Evolutionary conservation across 352 stramenopile species (phyloP), one percentile per base, ranked within the genome.

Genomic region (Phytophthora chlamydospora): DNA sequence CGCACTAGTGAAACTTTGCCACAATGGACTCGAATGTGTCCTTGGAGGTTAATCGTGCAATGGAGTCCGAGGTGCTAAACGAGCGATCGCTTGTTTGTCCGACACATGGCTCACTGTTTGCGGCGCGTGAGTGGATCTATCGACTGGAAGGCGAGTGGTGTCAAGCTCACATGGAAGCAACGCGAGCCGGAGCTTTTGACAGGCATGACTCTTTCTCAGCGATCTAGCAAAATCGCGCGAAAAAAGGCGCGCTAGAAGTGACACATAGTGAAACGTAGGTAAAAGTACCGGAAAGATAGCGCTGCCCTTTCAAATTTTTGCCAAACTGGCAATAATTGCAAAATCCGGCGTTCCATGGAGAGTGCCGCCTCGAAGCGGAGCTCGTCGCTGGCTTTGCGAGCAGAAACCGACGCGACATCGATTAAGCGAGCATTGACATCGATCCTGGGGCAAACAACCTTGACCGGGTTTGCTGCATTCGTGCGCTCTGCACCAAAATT

Each of bases 31-130:
- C 14, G n/a, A n/a, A n/a, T 60, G 19, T 19, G 56, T 12, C 16
- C 39, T 66, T 12, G 47, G 29, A 35, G 27, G 64, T 40, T 54
- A 65, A 61, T 68, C 64, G 64, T 51, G 58, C 64, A 72, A 72
- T 72, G 62, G 65, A 16, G 45, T 27, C 19, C 21, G 55, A 49
- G 46, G 31, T 47, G 48, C 42, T 62, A 48, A 60, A 58, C 32
- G 24, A 29, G 24, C 24, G 24, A 24, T 24, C 21, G 21, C 24
- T 29, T 29, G 44, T 40, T 27, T 58, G 24, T 45, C 40, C 29
- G 39, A 36, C 21, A 58, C 48, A 70, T 62, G 47, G 56, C 46
- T 64, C 29, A 33, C 24, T 62, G 48, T 50, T 58, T 60, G 42
- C 49, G 42, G 38, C 40, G 61, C 39, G 38, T 61, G 29, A 45